These are phyloP conservation scores for Penicillium cinerascens DNA, from an alignment of 495 filamentous ascomycete genomes.

Conservation along the genomic window DNA sequence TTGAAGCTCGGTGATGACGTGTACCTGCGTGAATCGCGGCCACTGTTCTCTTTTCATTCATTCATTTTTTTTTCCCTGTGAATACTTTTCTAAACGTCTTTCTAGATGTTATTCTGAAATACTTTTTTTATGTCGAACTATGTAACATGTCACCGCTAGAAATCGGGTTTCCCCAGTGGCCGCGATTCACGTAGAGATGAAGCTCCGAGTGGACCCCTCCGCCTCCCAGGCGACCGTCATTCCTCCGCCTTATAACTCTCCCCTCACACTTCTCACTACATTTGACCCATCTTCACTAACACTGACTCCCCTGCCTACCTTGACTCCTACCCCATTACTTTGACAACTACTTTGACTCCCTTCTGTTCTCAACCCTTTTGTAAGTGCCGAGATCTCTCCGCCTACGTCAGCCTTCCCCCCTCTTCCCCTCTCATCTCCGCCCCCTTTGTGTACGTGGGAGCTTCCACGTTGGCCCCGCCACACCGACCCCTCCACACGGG, in stretches of 20 bases:
- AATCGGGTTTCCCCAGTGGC: too few relatives aligned
- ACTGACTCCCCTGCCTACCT: background rate
- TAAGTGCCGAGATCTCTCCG: slow-evolving; percentile 1
- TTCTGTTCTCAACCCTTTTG: background rate
- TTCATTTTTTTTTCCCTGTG: too few relatives aligned
- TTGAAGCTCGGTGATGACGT: background rate
- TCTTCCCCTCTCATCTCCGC: background rate
- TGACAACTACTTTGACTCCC: background rate
- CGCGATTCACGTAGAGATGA: too few relatives aligned
- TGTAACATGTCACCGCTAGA: too few relatives aligned
- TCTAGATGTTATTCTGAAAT: too few relatives aligned
- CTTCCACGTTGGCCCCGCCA: background rate
- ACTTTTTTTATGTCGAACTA: too few relatives aligned
- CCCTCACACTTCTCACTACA: background rate
- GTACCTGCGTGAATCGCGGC: too few relatives aligned
- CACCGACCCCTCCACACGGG: background rate
- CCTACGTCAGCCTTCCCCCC: slow-evolving; percentile 4
- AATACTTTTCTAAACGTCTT: too few relatives aligned
- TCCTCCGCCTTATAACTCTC: background rate
- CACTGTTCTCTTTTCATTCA: too few relatives aligned
- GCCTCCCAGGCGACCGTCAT: slow-evolving; percentile 6
- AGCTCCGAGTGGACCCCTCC: slow-evolving; percentile 1
- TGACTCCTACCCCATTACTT: background rate
- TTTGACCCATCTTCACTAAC: background rate
- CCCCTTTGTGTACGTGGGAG: background rate